Base-by-base conservation (phyloP, 2,329 filamentous ascomycete genomes). In the Fusarium sp. region DNA sequence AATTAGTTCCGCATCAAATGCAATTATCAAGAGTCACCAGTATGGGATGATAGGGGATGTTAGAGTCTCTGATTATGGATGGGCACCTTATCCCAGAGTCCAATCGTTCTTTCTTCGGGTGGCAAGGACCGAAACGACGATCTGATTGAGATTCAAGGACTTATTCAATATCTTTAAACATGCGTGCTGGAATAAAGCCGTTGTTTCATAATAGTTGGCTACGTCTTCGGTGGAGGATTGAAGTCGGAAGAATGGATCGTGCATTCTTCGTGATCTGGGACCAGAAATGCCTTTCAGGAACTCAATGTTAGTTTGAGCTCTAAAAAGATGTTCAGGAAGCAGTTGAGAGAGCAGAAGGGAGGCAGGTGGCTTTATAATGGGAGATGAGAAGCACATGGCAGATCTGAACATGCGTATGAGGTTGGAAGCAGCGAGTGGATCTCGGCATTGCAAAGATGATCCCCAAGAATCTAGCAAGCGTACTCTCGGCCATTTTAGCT, bases 91-190 rank as follows among this genome's bases (percentile, higher is more conserved):
- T 20, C 18, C 20, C 6, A 0, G 4, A 28, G 20, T 11, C 20
- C 5, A 11, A 2, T 4, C 11, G 5, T 14, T 55, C 24, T 39
- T n/a, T 3, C 15, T 14, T 41, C 12, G 11, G 11, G 20, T 11
- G 0, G 0, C 6, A 18, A 41, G 8, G 20, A 0, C 18, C 5
- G 8, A 17, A 6, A 36, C 18, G n/a, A 22, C 0, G 13, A 26
- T 12, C 7, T 26, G 12, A 53, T 20, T 6, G 18, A 12, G 2
- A 26, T 6, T 12, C 1, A 15, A 8, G 3, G 9, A 14, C n/a
- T 53, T 2, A 9, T 9, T 22, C 18, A 11, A 9, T 1, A 15
- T 6, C 0, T 22, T 6, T 11, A 14, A 24, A 3, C 4, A 14
- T 24, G 5, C 17, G 4, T 13, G 8, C 11, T 11, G 11, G 6